Evolutionary conservation across 1,284 basidiomycete genomes (phyloP).

Genomic region (Coniferiporia weirii): DNA sequence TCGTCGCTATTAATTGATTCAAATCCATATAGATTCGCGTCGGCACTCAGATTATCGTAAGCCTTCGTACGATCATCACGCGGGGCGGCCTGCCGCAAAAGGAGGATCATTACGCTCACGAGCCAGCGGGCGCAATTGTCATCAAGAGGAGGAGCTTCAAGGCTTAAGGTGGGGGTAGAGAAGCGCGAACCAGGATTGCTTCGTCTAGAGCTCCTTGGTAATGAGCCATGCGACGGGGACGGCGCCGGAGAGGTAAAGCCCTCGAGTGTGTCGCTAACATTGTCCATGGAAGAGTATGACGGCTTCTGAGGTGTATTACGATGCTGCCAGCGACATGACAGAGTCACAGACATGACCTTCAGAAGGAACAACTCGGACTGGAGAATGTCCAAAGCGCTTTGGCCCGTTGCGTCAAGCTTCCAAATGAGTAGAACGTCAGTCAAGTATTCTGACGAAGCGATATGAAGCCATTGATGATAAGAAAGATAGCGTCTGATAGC

Average conservation of each 20-base stretch:
- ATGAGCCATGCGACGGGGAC: conserved; percentile 8
- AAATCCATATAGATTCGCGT: conserved; percentile 66
- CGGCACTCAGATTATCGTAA: conserved; percentile 57
- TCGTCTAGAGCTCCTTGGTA: conserved; percentile 1
- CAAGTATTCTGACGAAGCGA: too few species aligned
- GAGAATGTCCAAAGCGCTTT: conserved; percentile 65
- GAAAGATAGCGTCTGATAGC: background rate
- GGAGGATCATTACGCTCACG: conserved; percentile 76
- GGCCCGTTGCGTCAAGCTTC: conserved; percentile 42
- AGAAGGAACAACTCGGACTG: conserved; percentile 89
- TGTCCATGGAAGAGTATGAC: conserved; percentile 21
- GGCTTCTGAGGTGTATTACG: conserved; percentile 34
- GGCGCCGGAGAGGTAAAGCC: conserved; percentile 7
- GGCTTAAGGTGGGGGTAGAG: conserved; percentile 30
- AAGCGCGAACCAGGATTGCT: conserved; percentile 27
- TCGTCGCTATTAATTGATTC: conserved; percentile 44
- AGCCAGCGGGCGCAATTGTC: conserved; percentile 85
- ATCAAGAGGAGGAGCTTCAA: conserved; percentile 76
- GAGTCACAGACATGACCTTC: conserved; percentile 74
- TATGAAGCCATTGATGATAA: background rate
- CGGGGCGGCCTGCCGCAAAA: conserved; percentile 69
- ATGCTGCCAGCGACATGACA: conserved; percentile 73
- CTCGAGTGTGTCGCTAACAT: conserved; percentile 1
- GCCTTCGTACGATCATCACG: conserved; percentile 55
- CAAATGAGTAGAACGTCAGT: background rate